These are phyloP conservation scores for Paraphaeosphaeria minitans DNA, from an alignment of 2,329 filamentous ascomycete genomes.

Conservation along the genomic window DNA sequence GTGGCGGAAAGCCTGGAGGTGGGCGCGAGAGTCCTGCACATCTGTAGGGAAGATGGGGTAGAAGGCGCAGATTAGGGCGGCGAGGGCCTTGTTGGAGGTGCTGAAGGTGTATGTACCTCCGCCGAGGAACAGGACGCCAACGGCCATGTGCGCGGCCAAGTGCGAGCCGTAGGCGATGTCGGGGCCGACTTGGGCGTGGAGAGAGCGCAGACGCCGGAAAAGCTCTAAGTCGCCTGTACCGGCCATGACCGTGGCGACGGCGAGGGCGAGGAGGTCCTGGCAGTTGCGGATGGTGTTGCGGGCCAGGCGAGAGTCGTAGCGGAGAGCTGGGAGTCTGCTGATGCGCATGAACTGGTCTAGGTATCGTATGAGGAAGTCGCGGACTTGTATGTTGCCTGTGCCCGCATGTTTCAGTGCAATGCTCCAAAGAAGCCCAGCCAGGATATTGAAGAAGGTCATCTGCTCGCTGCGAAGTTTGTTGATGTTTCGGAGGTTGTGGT, in stretches of 20 bases:
- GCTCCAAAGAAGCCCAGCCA: constrained; percentile 84
- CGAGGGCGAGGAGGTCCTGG: constrained; percentile 83
- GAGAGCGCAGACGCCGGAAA: constrained; percentile 80
- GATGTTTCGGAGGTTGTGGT: constrained; percentile 65
- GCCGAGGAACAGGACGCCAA: constrained; percentile 88
- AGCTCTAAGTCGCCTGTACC: constrained; percentile 88
- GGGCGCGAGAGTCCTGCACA: constrained; percentile 91
- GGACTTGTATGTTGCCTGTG: constrained; percentile 65
- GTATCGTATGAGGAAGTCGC: constrained; percentile 82
- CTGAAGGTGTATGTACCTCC: constrained; percentile 92
- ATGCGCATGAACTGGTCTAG: constrained; percentile 86
- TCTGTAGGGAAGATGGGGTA: constrained; percentile 90
- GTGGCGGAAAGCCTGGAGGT: constrained; percentile 94
- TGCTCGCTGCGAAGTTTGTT: constrained; percentile 75
- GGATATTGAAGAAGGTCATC: constrained; percentile 89
- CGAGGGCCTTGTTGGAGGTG: constrained; percentile 84
- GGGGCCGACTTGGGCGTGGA: constrained; percentile 84
- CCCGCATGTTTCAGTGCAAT: constrained; percentile 55
- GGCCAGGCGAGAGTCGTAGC: constrained; percentile 84
- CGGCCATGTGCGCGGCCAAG: constrained; percentile 87
- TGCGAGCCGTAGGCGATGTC: constrained; percentile 93
- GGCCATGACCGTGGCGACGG: constrained; percentile 89
- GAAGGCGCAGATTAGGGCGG: constrained; percentile 84
- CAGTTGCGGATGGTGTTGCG: constrained; percentile 86
- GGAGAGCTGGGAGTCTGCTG: constrained; percentile 64